Conservation (phyloP, 2,329 filamentous ascomycete species). For the Talaromyces sp. region DNA sequence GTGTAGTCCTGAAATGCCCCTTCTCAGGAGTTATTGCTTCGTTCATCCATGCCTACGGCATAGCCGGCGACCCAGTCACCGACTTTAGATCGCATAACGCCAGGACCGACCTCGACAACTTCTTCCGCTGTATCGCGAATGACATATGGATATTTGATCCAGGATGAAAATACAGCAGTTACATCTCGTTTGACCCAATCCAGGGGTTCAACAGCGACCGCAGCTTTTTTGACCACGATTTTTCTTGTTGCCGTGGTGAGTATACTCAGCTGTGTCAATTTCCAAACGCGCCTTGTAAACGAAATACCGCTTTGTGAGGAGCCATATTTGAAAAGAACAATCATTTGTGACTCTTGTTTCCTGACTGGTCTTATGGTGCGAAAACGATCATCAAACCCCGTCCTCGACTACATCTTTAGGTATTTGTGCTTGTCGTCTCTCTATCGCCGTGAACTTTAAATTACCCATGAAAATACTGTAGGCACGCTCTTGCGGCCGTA, state of each 20-base stretch:
- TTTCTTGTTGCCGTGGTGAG: not conserved
- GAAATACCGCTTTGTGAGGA: not conserved
- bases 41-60: not conserved
- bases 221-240: not conserved
- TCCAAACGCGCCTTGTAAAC: slow-evolving; percentile 21
- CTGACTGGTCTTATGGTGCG: not conserved
- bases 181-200: slow-evolving; percentile 18
- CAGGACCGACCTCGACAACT: slow-evolving; percentile 27
- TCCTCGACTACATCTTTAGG: not conserved
- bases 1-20: not conserved
- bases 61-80: slow-evolving; percentile 28
- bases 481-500: not conserved
- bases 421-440: not conserved
- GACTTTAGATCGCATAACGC: slow-evolving; percentile 23
- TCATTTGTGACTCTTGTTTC: not conserved
- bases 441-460: not conserved
- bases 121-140: slow-evolving; percentile 26
- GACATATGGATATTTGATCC: slow-evolving; percentile 23
- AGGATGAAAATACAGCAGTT: slow-evolving; percentile 3
- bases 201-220: not conserved
- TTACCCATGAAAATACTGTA: not conserved
- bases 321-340: not conserved
- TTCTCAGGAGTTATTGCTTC: not conserved
- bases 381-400: not conserved
- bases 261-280: not conserved